Base-by-base conservation (phyloP, 1,284 basidiomycete species). In the Filobasidium uniguttulatum region DNA sequence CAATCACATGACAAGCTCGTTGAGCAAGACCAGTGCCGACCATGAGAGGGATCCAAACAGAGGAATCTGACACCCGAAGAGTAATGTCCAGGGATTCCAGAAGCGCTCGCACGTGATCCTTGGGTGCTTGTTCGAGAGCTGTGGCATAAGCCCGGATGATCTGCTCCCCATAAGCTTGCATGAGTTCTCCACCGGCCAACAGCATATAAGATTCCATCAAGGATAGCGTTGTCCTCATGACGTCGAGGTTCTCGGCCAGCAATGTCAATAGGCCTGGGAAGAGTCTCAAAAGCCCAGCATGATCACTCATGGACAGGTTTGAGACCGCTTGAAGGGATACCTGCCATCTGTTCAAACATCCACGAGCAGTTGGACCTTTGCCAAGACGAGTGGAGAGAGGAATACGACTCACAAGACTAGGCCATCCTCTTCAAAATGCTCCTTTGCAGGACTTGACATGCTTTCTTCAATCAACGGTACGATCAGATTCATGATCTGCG, bases 141-240 rank as follows among this genome's bases (percentile, higher is more conserved):
- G 61, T 57, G 19, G 57, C 46, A 2, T 67, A 55, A 5, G 66
- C 53, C 22, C 56, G 47, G 52, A 43, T 29, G 26, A 43, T 26
- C n/a, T 43, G 40, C 22, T 26, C 25, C 3, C 40, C 40, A 43
- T 43, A 43, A 26, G 26, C 26, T 74, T 83, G 78, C 31, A 85
- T 65, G 45, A 91, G 70, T 5, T 72, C 66, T n/a, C 67, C 52
- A 0, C 79, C 78, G 62, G 86, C 83, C 4, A 87, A 72, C 8
- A 91, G 65, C 49, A 85, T 69, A 65, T 90, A 91, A 1, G 84
- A 84, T 62, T 88, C 83, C n/a, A 86, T 60, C 33, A 91, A 75
- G 46, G 70, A 69, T 8, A 78, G 76, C 23, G 81, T 73, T 52
- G 74, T 79, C n/a, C 78, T 77, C 15, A 88, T 67, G 20, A 87